phyloP scores from a whole-genome alignment of 768 basidiomycete species.

The Peribolospora kevripleyi region DNA sequence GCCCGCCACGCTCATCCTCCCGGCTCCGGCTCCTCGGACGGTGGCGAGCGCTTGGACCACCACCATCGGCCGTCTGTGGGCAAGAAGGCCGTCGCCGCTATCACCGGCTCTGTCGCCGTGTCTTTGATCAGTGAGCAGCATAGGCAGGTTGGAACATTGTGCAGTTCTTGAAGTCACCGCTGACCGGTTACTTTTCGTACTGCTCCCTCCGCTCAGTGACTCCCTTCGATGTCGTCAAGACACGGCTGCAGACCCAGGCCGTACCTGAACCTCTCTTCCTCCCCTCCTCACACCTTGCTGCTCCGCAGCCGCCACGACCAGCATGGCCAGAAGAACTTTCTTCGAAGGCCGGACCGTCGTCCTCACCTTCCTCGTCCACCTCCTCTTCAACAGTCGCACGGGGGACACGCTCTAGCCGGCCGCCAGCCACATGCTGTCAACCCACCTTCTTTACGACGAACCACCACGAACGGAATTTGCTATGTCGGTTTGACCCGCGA shows the following conservation, averaged over 20 bases:
- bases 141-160: too few species aligned
- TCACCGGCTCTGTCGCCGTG: too few species aligned
- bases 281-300: constrained; percentile 10
- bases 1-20: too few species aligned
- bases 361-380: not conserved
- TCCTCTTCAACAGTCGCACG: not conserved
- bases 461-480: constrained; percentile 3
- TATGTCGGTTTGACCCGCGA: constrained; percentile 11
- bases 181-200: too few species aligned
- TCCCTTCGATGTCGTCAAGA: constrained; percentile 95
- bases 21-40: too few species aligned
- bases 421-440: constrained; percentile 10
- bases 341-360: too few species aligned
- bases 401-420: constrained; percentile 2
- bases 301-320: not conserved
- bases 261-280: constrained; percentile 23
- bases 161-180: too few species aligned
- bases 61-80: too few species aligned
- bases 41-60: too few species aligned
- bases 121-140: too few species aligned
- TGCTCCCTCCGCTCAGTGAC: constrained; percentile 42
- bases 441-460: constrained; percentile 8
- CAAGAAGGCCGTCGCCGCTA: too few species aligned
- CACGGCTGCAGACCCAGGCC: constrained; percentile 68
- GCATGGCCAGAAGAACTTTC: too few species aligned